Evolutionary conservation across 202 grass and related monocot genomes (phyloP), one percentile per base, ranked within the genome.

Genomic region (Sporobolus alterniflorus): DNA sequence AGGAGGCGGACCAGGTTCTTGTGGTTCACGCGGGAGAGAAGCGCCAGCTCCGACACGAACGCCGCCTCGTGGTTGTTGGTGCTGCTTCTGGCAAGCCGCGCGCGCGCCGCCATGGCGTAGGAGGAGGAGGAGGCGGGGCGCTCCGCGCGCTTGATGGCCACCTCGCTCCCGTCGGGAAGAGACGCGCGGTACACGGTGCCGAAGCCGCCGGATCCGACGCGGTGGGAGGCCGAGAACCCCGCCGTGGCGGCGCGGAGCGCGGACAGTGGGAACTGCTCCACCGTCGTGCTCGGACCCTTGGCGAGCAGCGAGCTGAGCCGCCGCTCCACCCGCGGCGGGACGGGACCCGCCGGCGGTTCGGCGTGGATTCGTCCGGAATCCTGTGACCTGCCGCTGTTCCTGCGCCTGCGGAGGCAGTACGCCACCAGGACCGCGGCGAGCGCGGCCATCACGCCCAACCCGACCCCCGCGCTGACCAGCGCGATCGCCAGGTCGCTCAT

Each of bases 1-100:
- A 91, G 89, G 61, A 98, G 89, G 9, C 90, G 84, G 9, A 98
- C 95, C 16, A 98, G 83, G 80, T 95, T 98, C 89, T 93, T 95
- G 79, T 98, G 95, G 76, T 98, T 93, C 26, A 93, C 90, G 28
- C 95, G 86, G 5, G 95, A 95, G 17, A 95, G 89, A 3, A 95
- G 84, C 44, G 89, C 26, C 33, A 98, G 92, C 92, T 98, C 95
- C 0, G 92, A 86, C 5, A 95, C n/a, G 80, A 98, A 98, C 1
- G 95, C 95, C 7, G 70, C 67, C 80, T 98, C 92, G 54, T 83
- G 79, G 36, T 84, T 62, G 29, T 75, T 65, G 2, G 64, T 49
- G 39, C 65, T 82, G 3, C 76, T n/a, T n/a, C n/a, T n/a, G n/a
- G n/a, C n/a, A n/a, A n/a, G n/a, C n/a, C n/a, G n/a, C n/a, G n/a